Evolutionary conservation across 768 basidiomycete species (phyloP), one percentile per base, ranked within the genome.

Genomic region (Coprinellus micaceus): DNA sequence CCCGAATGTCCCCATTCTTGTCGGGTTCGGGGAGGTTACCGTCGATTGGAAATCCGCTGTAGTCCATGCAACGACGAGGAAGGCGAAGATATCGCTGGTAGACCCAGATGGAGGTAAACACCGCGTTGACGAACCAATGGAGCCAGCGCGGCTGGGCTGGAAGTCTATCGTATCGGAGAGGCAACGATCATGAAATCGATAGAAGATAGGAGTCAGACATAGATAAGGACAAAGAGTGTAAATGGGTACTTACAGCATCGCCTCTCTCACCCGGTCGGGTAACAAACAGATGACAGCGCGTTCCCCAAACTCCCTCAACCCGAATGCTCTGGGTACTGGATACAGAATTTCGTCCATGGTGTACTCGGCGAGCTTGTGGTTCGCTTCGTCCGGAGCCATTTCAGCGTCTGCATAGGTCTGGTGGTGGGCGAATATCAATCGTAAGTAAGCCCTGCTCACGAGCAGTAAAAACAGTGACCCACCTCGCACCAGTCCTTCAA

Each of bases 301-400:
- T 51, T 70, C 56, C 2, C 60, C 67, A 57, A 80, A 72, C 0
- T 59, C 43, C 40, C 73, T 74, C 36, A 81, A 40, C 2, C 79
- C 75, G 22, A 79, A 66, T 0, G 59, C 54, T 10, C 68, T 53
- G 0, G 80, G 78, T 4, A 75, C 67, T 22, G 67, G 58, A 45
- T 69, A 66, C 1, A 80, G 64, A 1, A 82, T 64, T 50, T 80
- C 77, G 11, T 74, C 69, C 0, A 69, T 66, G 0, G 80, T 81
- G 52, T 66, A 67, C 1, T 40, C 58, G 0, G 79, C 76, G 17
- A 81, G 68, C 0, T 70, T 67, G 46, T 69, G 63, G 56, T 80
- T 81, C 1, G 67, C 68, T 30, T 72, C 47, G 1, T 72, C 70
- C 4, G 79, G 76, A 2, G 78, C 59, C 80, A 80, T 78, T 49